These are phyloP conservation scores for Hapsidospora chrysogenum DNA, from an alignment of 495 filamentous ascomycete species.

Conservation along the genomic window DNA sequence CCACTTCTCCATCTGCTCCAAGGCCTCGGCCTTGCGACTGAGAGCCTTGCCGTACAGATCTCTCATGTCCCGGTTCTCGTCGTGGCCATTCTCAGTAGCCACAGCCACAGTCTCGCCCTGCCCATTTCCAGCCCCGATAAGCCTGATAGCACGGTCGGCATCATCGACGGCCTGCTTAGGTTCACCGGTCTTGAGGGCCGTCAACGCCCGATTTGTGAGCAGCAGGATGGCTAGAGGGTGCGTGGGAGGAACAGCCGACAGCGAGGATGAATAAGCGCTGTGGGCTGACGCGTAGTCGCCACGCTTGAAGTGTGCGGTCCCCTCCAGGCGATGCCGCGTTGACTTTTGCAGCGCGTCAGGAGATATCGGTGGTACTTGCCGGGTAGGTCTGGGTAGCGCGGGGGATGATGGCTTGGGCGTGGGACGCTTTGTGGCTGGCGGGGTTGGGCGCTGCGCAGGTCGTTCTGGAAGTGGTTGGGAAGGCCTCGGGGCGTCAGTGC, in stretches of 20 bases:
- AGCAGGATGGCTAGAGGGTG: conserved; percentile 78
- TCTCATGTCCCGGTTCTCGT: conserved; percentile 69
- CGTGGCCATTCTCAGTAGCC: conserved; percentile 26
- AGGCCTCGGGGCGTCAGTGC: conserved; percentile 13
- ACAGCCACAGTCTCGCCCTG: conserved; percentile 64
- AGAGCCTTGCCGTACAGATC: conserved; percentile 86
- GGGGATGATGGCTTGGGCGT: conserved; percentile 19
- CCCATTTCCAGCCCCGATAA: conserved; percentile 68
- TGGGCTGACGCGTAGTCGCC: conserved; percentile 84
- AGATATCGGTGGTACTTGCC: conserved; percentile 53
- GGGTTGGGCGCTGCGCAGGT: conserved; percentile 12
- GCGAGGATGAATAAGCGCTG: conserved; percentile 59
- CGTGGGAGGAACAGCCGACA: conserved; percentile 53
- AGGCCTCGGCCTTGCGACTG: conserved; percentile 83
- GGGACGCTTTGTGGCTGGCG: conserved; percentile 11
- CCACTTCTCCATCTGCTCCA: conserved; percentile 95
- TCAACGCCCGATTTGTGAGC: conserved; percentile 82
- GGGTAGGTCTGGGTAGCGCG: conserved; percentile 27
- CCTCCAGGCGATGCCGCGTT: conserved; percentile 56
- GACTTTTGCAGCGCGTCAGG: conserved; percentile 52
- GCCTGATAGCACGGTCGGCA: conserved; percentile 57
- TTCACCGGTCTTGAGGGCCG: conserved; percentile 74
- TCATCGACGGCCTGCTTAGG: conserved; percentile 71
- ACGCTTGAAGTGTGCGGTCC: conserved; percentile 77
- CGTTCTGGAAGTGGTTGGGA: conserved; percentile 9